A percentile compares a stretch with the other conserved stretches of the same genome.
These are phyloP conservation scores for Erodium chrysanthum DNA, from an alignment of 441 rosid species.

Conservation along the genomic window DNA sequence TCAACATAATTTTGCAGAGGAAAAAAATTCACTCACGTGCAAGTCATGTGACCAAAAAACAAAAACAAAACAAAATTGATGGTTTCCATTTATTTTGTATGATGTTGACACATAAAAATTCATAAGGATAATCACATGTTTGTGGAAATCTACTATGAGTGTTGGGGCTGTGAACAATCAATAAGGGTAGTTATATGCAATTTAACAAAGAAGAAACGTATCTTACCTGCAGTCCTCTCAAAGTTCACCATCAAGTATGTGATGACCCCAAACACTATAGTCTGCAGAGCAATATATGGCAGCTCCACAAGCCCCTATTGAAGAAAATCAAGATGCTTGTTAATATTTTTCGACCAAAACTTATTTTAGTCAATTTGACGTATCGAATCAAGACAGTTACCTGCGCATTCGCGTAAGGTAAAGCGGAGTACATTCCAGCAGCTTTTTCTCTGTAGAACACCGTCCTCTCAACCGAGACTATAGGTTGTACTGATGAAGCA, in stretches of 20 bases:
- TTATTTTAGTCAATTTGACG: neutral
- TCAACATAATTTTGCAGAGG: no score
- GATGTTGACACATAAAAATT: no score
- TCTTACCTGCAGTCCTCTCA: slow-evolving; percentile 63
- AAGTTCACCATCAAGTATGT: slow-evolving; percentile 76
- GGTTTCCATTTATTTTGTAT: no score
- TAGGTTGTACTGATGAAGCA: slow-evolving; percentile 81
- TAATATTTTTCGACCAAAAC: neutral
- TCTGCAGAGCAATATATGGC: slow-evolving; percentile 63
- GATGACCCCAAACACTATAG: slow-evolving; percentile 60
- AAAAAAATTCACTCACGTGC: no score
- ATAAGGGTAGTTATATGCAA: neutral
- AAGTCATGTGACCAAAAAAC: no score
- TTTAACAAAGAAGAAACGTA: neutral
- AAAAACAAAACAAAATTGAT: no score
- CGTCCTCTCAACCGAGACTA: slow-evolving; percentile 73
- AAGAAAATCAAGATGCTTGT: slow-evolving; percentile 6
- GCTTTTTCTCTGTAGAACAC: slow-evolving; percentile 86
- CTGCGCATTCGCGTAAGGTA: slow-evolving; percentile 75
- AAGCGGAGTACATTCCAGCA: slow-evolving; percentile 76
- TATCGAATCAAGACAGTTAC: slow-evolving; percentile 17
- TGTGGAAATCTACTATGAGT: no score
- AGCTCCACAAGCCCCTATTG: slow-evolving; percentile 76
- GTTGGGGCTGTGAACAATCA: neutral
- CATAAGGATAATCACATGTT: no score